Evolutionary conservation across 2,329 filamentous ascomycete species (phyloP).

Genomic region (Fusarium coffeatum): DNA sequence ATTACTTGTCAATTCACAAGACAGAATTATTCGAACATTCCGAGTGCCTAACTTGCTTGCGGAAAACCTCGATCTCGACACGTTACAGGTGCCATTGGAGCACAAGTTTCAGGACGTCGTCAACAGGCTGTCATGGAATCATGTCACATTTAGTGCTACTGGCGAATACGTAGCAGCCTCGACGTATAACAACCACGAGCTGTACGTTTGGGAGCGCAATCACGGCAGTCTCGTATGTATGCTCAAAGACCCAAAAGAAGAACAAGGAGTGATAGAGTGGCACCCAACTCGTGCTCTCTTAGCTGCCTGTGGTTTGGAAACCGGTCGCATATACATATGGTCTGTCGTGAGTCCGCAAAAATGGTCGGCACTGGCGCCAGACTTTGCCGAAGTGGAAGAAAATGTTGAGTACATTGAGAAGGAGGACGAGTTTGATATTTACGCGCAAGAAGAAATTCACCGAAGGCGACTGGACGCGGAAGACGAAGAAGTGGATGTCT

Average conservation of each 20-base stretch:
- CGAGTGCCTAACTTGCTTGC: slow-evolving; percentile 81
- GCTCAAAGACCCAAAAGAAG: slow-evolving; percentile 95
- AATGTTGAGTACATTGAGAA: slow-evolving; percentile 96
- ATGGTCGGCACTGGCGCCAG: slow-evolving; percentile 96
- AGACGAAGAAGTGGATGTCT: slow-evolving; percentile 92
- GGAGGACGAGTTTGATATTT: slow-evolving; percentile 98
- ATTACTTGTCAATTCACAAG: slow-evolving; percentile 90
- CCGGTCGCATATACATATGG: slow-evolving; percentile 95
- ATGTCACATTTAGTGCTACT: slow-evolving; percentile 92
- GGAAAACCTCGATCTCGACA: slow-evolving; percentile 80
- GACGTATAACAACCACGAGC: slow-evolving; percentile 97
- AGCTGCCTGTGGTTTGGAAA: slow-evolving; percentile 91
- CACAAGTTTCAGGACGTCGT: slow-evolving; percentile 99
- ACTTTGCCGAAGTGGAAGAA: slow-evolving; percentile 97
- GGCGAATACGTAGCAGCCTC: slow-evolving; percentile 97
- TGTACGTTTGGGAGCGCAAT: slow-evolving; percentile 97
- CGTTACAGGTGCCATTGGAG: slow-evolving; percentile 89
- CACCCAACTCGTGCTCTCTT: slow-evolving; percentile 89
- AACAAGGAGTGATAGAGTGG: slow-evolving; percentile 97
- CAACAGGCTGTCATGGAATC: slow-evolving; percentile 95
- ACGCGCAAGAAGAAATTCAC: slow-evolving; percentile 93
- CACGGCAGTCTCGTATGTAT: slow-evolving; percentile 96
- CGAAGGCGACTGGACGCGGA: slow-evolving; percentile 90
- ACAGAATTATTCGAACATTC: slow-evolving; percentile 94
- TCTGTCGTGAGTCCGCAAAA: slow-evolving; percentile 94